These are phyloP conservation scores for Tuber brumale DNA, from an alignment of 495 filamentous ascomycete species.

Conservation along the genomic window DNA sequence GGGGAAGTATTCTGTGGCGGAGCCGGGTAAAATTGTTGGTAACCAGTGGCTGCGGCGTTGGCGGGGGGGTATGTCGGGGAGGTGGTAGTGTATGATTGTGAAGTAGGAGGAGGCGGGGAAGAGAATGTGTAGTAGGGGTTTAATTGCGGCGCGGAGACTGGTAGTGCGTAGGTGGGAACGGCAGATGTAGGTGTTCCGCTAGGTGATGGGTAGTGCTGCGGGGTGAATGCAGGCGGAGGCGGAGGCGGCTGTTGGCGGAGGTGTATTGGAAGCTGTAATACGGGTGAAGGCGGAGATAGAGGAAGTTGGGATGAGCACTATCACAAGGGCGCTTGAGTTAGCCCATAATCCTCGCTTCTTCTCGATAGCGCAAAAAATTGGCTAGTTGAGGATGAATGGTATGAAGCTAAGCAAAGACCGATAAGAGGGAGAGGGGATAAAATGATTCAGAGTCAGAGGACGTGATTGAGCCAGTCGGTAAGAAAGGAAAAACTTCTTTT, in stretches of 20 bases:
- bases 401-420: background rate
- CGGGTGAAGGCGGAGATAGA: background rate
- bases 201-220: slow-evolving; percentile 1
- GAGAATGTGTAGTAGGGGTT: background rate
- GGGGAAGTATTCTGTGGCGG: background rate
- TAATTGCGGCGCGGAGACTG: background rate
- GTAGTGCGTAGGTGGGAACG: background rate
- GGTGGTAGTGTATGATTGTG: background rate
- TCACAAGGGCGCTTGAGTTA: background rate
- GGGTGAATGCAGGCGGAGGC: background rate
- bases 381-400: background rate
- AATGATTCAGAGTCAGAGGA: background rate
- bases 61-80: background rate
- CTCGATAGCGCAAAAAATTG: background rate
- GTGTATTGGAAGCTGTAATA: background rate
- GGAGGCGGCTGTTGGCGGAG: background rate
- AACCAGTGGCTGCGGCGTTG: background rate
- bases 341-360: background rate
- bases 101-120: background rate
- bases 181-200: slow-evolving; percentile 1
- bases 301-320: background rate
- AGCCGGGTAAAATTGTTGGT: background rate
- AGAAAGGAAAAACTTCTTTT: background rate
- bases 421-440: background rate
- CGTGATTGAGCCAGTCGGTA: background rate